These are phyloP conservation scores for Protea cynaroides DNA, from an alignment of 164 flowering plant genomes.

Conservation along the genomic window DNA sequence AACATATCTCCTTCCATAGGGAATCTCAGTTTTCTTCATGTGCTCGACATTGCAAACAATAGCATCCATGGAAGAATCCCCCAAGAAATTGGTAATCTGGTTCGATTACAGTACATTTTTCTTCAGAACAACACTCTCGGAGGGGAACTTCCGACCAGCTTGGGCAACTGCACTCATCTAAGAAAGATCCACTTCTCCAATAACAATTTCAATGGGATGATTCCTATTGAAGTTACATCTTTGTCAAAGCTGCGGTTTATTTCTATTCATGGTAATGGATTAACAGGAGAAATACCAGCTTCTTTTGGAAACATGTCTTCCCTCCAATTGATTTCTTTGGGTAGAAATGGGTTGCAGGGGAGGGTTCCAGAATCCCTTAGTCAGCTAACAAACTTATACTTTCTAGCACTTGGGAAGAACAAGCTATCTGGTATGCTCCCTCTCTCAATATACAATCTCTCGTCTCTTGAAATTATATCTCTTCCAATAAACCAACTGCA, in stretches of 20 bases:
- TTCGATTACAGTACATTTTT: background rate
- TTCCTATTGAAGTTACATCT: background rate
- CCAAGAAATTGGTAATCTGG: conserved; percentile 2
- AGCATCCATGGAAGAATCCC: conserved; percentile 11
- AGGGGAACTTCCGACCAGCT: background rate
- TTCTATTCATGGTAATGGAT: background rate
- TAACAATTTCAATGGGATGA: background rate
- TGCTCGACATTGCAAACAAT: background rate
- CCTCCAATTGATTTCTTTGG: background rate
- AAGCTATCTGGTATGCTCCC: too few relatives aligned
- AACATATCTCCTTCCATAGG: conserved; percentile 6
- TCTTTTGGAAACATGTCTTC: background rate
- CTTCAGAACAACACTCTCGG: background rate
- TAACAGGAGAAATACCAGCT: background rate
- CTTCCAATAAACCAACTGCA: too few relatives aligned
- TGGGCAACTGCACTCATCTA: background rate
- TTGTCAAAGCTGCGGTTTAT: too few relatives aligned
- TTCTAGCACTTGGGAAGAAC: too few relatives aligned
- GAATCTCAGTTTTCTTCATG: conserved; percentile 5
- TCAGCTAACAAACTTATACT: too few relatives aligned
- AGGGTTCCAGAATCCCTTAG: too few relatives aligned
- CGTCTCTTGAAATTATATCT: too few relatives aligned
- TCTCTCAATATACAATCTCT: too few relatives aligned
- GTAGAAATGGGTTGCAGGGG: too few relatives aligned
- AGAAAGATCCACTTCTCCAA: background rate